Evolutionary conservation across 2,329 filamentous ascomycete genomes (phyloP).

Genomic region (Coleophoma cylindrospora): DNA sequence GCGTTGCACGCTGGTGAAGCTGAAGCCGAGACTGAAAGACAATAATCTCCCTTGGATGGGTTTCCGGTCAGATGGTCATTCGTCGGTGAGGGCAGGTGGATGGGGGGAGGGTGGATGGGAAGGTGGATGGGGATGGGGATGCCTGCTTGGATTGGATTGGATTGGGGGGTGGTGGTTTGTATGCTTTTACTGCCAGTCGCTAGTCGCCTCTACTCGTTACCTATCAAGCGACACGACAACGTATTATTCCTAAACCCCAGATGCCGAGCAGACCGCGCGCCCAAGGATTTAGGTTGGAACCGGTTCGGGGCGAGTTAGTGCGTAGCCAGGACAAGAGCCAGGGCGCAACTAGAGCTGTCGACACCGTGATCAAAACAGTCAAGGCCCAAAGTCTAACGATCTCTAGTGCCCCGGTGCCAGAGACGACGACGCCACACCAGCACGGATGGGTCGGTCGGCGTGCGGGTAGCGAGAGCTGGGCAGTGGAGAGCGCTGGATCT

Average conservation of each 20-base stretch:
- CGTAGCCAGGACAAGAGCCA: not conserved
- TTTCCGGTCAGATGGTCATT: slow-evolving; percentile 1
- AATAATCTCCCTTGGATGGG: not conserved
- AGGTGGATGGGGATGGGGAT: not conserved
- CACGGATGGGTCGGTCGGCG: too few species aligned
- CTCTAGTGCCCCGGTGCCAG: too few species aligned
- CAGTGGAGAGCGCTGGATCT: too few species aligned
- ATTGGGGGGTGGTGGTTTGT: not conserved
- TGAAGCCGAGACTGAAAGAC: not conserved
- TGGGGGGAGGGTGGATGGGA: not conserved
- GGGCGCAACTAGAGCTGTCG: not conserved
- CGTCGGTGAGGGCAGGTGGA: not conserved
- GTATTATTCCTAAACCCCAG: not conserved
- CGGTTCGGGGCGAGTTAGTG: slow-evolving; percentile 7
- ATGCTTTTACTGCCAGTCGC: too few species aligned
- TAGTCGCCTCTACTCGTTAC: not conserved
- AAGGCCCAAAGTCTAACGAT: too few species aligned
- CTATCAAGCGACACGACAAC: too few species aligned
- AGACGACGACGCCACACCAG: too few species aligned
- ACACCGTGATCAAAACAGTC: too few species aligned
- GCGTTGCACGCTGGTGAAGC: not conserved
- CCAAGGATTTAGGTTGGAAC: slow-evolving; percentile 5
- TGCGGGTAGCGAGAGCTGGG: too few species aligned
- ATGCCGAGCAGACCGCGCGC: not conserved
- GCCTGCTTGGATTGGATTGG: not conserved